These are phyloP conservation scores for Chaetomium globosum DNA, from an alignment of 2,329 filamentous ascomycete species.

Conservation along the genomic window DNA sequence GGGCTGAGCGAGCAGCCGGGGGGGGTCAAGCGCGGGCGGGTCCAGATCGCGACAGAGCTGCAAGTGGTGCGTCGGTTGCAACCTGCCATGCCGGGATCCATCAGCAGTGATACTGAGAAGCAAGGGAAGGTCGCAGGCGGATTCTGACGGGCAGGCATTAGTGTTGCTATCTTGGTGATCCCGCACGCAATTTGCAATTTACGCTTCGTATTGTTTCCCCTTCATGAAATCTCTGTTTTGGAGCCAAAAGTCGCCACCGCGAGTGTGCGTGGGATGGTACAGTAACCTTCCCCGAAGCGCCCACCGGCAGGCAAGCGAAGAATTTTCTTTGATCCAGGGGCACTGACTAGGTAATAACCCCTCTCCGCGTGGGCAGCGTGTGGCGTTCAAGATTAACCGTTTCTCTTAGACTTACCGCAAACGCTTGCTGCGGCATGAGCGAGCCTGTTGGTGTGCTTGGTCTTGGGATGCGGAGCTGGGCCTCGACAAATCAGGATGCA, in stretches of 20 bases:
- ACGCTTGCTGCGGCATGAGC: slow-evolving; percentile 13
- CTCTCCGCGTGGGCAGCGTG: not conserved
- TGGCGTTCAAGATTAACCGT: slow-evolving; percentile 13
- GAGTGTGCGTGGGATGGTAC: not conserved
- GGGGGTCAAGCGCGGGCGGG: slow-evolving; percentile 6
- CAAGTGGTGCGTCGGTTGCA: slow-evolving; percentile 18
- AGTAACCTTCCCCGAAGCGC: slow-evolving; percentile 16
- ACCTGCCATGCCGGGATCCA: slow-evolving; percentile 14
- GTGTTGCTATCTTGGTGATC: not conserved
- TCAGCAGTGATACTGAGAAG: not conserved
- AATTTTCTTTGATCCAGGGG: slow-evolving; percentile 6
- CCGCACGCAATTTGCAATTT: slow-evolving; percentile 3
- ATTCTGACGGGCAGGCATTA: not conserved
- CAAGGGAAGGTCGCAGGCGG: slow-evolving; percentile 11
- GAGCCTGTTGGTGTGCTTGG: slow-evolving; percentile 11
- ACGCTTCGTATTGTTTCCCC: slow-evolving; percentile 10
- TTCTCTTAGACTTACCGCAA: slow-evolving; percentile 22
- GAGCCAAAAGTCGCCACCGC: slow-evolving; percentile 6
- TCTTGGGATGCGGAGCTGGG: not conserved
- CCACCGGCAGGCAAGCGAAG: slow-evolving; percentile 20
- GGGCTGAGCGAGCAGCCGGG: slow-evolving; percentile 9
- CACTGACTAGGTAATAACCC: not conserved
- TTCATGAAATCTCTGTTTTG: slow-evolving; percentile 11
- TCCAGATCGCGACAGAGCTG: slow-evolving; percentile 21
- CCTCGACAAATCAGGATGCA: slow-evolving; percentile 6